Conservation (phyloP, 2,329 filamentous ascomycete genomes). For the Hypoxylon sp. region DNA sequence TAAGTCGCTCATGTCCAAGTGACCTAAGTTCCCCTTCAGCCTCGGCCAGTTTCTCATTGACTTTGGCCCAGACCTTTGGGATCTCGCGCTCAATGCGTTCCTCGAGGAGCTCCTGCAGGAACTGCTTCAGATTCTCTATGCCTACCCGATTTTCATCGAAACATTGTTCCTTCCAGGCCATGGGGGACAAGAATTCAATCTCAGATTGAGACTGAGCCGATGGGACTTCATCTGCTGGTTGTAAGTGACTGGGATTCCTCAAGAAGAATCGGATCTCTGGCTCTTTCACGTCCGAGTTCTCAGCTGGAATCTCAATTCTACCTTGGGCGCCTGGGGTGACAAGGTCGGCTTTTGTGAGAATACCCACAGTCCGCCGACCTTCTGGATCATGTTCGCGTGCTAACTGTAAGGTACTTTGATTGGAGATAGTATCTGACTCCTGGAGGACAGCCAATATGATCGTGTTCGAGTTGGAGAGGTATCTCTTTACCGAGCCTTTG, state of each 20-base stretch:
- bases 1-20: neutral
- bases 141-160: neutral
- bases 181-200: neutral
- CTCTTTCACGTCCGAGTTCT: neutral
- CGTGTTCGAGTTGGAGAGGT: constrained; percentile 58
- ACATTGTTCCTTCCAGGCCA: neutral
- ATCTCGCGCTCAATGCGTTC: constrained; percentile 2
- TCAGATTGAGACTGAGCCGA: neutral
- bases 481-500: constrained; percentile 51
- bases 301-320: neutral
- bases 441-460: constrained; percentile 63
- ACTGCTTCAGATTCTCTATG: constrained; percentile 1
- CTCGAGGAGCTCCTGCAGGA: constrained; percentile 1
- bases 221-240: neutral
- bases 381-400: constrained; percentile 54
- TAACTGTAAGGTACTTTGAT: constrained; percentile 57
- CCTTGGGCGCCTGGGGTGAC: neutral
- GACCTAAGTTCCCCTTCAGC: neutral
- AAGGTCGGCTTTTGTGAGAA: constrained; percentile 62
- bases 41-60: neutral
- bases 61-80: neutral
- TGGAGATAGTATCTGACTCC: constrained; percentile 58
- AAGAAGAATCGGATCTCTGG: constrained; percentile 2
- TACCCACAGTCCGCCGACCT: constrained; percentile 57
- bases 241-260: neutral